Base-by-base conservation (phyloP, 805 yeast species). In the Ogataea neopini region DNA sequence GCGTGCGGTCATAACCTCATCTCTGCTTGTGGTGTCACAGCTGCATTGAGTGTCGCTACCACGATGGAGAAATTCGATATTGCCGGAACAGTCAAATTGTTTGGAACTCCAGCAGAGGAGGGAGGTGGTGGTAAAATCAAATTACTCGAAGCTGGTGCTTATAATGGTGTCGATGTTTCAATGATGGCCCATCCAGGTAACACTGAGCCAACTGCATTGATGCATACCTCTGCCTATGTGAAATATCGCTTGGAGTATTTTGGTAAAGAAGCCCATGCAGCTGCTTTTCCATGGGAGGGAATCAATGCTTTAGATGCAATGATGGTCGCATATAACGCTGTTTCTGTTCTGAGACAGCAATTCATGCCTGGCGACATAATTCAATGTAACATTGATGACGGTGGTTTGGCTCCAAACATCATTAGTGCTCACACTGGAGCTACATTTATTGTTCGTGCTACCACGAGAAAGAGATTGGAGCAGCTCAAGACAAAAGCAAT, bases 61-160 rank as follows among this genome's bases (percentile, higher is more conserved):
- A 55, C 59, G 17, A 53, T 62, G 61, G 43, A 39, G 35, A 48
- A 54, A 23, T 56, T 48, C 38, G 48, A 51, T 9, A 50, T 61
- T 20, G 52, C 63, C 13, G 67, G 67, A n/a, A 50, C 61, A 3
- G 59, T 62, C n/a, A 57, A 54, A 43, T 46, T 62, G 20, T 57
- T 57, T 33, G 67, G 67, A 11, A 61, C 66, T 4, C 67, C 66
- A 11, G 65, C 64, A 1, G 67, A 62, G 47, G 67, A 62, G 47
- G 55, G 56, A 28, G 63, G 63, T 22, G 63, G 64, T 29, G 67
- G 67, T 19, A 62, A 62, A 43, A 45, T 51, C 14, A 45, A 50
- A 37, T 39, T 62, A 49, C 20, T 61, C 17, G 49, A 59, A 6
- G 57, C 58, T n/a, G 67, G 67, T 20, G 65, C 63, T 0, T 62